These are phyloP conservation scores for Dactylonectria estremocensis DNA, from an alignment of 2,329 filamentous ascomycete genomes.

Conservation along the genomic window DNA sequence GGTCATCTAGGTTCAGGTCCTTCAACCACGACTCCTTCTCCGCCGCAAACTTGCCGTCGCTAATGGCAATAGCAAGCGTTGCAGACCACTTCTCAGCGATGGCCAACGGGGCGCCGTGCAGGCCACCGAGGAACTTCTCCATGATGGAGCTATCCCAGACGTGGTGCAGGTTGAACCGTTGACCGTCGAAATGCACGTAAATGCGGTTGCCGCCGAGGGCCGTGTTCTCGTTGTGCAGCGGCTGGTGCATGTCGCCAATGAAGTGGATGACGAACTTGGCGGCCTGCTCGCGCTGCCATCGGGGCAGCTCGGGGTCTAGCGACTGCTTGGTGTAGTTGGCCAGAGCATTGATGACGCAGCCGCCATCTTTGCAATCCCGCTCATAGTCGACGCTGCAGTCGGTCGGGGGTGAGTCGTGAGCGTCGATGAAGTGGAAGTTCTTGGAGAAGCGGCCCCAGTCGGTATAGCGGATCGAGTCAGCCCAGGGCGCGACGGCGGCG, in stretches of 20 bases:
- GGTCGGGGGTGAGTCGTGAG: conserved; percentile 72
- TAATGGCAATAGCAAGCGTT: conserved; percentile 69
- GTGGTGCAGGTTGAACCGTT: conserved; percentile 76
- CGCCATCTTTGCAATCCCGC: conserved; percentile 73
- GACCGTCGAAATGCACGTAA: conserved; percentile 72
- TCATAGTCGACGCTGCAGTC: conserved; percentile 71
- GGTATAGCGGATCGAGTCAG: conserved; percentile 76
- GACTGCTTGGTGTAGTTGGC: conserved; percentile 73
- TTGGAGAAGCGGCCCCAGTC: conserved; percentile 74
- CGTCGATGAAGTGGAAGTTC: conserved; percentile 79
- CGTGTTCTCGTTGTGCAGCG: conserved; percentile 76
- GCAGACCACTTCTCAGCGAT: conserved; percentile 70
- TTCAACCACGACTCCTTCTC: conserved; percentile 69
- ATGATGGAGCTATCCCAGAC: conserved; percentile 82
- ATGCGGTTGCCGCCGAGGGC: conserved; percentile 79
- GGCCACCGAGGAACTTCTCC: conserved; percentile 74
- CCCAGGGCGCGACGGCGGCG: conserved; percentile 76
- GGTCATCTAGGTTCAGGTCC: conserved; percentile 69
- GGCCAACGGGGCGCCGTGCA: conserved; percentile 63
- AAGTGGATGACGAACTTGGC: conserved; percentile 80
- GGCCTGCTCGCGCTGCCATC: conserved; percentile 68
- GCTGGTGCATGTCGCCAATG: conserved; percentile 79
- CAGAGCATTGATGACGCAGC: conserved; percentile 75
- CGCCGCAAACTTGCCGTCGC: conserved; percentile 67
- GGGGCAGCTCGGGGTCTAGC: conserved; percentile 61